These are phyloP conservation scores for Aspergillus candidus DNA, from an alignment of 2,329 filamentous ascomycete species.

Conservation along the genomic window DNA sequence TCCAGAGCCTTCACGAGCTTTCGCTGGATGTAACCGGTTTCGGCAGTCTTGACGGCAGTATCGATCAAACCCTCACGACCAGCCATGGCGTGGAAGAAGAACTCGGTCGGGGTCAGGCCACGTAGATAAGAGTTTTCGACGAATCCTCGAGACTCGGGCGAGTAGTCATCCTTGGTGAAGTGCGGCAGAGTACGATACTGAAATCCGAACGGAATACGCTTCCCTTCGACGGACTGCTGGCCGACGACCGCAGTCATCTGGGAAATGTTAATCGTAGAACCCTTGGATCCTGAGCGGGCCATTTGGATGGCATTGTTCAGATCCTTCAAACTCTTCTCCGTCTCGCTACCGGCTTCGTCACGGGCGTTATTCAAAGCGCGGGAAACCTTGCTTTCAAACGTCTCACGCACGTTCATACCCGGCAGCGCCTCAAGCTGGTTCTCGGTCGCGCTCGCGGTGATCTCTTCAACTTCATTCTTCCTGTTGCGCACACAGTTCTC, in stretches of 20 bases:
- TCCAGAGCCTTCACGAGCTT: conserved; percentile 96
- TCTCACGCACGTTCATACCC: conserved; percentile 97
- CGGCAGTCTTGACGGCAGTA: conserved; percentile 97
- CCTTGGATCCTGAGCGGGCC: conserved; percentile 95
- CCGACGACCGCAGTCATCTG: conserved; percentile 98
- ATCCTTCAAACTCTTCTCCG: conserved; percentile 88
- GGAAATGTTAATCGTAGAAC: conserved; percentile 98
- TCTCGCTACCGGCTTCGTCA: conserved; percentile 91
- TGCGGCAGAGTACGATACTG: conserved; percentile 95
- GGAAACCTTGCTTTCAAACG: conserved; percentile 95
- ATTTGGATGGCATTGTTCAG: conserved; percentile 95
- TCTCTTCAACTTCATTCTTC: conserved; percentile 70
- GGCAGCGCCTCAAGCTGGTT: conserved; percentile 88
- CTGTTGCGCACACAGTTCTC: conserved; percentile 73
- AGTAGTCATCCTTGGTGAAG: conserved; percentile 99
- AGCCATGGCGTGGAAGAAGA: conserved; percentile 99
- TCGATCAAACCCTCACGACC: conserved; percentile 99
- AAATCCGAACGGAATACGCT: conserved; percentile 98
- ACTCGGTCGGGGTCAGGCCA: conserved; percentile 89
- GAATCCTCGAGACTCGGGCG: conserved; percentile 91
- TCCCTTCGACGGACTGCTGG: conserved; percentile 96
- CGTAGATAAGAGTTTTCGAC: conserved; percentile 98
- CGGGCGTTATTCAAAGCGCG: conserved; percentile 90
- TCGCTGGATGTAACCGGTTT: conserved; percentile 98
- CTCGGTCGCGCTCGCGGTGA: conserved; percentile 72